A percentile compares a stretch with the other conserved stretches of the same genome.
Evolutionary conservation across 805 yeast species (phyloP).

Genomic region (Candida pseudoglaebosa): DNA sequence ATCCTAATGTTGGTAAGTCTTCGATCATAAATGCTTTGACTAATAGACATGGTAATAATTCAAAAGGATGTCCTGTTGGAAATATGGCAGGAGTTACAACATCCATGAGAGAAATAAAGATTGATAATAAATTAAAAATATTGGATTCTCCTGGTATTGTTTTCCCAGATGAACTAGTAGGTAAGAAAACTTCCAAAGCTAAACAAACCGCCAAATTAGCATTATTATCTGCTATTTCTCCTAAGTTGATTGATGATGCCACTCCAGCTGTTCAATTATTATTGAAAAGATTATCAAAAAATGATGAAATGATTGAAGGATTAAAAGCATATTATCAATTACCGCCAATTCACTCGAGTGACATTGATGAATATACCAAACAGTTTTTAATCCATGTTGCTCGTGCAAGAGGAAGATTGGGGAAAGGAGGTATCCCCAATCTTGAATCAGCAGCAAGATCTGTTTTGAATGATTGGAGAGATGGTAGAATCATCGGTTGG

Average conservation of each 20-base stretch:
- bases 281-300: conserved; percentile 70
- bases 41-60: conserved; percentile 68
- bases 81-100: conserved; percentile 98
- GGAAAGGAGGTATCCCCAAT: conserved; percentile 92
- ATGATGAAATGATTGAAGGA: conserved; percentile 70
- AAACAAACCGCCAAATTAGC: conserved; percentile 88
- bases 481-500: conserved; percentile 93
- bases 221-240: conserved; percentile 83
- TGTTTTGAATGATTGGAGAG: conserved; percentile 93
- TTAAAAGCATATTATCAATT: conserved; percentile 70
- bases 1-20: conserved; percentile 96
- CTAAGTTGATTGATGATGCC: conserved; percentile 81
- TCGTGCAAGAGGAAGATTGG: conserved; percentile 85
- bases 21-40: conserved; percentile 88
- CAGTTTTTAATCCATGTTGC: conserved; percentile 91
- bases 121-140: conserved; percentile 83
- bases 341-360: conserved; percentile 72
- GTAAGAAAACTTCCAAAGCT: conserved; percentile 44
- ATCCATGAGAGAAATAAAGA: conserved; percentile 82
- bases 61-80: conserved; percentile 90
- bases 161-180: conserved; percentile 63
- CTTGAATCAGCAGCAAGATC: conserved; percentile 77
- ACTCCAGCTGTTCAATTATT: conserved; percentile 73
- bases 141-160: conserved; percentile 98
- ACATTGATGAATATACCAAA: conserved; percentile 74